Percentiles rank a stretch among this genome's conserved stretches.
Conservation (phyloP, 371 early-diverging fungal genomes). For the Mortierella sp. region DNA sequence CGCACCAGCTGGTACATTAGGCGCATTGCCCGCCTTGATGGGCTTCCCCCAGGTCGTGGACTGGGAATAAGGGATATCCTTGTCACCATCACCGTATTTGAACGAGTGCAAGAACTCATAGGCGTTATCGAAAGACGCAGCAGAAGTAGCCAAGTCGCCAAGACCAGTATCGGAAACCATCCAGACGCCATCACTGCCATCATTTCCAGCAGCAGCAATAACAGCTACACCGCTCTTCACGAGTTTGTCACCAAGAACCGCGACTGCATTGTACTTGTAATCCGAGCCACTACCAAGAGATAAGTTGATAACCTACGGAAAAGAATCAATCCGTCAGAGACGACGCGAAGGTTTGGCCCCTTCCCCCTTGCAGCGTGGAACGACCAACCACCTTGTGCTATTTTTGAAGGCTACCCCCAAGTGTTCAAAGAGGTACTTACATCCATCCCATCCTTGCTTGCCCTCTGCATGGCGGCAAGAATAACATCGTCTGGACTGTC, state of each 20-base stretch:
- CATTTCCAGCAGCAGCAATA: constrained; percentile 75
- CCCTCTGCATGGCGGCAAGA: constrained; percentile 67
- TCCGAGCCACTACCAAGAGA: constrained; percentile 69
- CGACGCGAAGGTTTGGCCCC: too few species aligned
- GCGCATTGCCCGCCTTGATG: too few species aligned
- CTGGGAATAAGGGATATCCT: constrained; percentile 11
- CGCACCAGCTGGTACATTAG: constrained; percentile 1
- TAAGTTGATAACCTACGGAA: constrained; percentile 63
- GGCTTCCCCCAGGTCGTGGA: constrained; percentile 9
- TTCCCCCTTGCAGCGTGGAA: too few species aligned
- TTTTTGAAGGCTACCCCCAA: constrained; percentile 16
- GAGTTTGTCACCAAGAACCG: constrained; percentile 56
- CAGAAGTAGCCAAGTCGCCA: constrained; percentile 67
- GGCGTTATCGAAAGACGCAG: constrained; percentile 77
- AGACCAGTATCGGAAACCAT: constrained; percentile 69
- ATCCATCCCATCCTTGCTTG: constrained; percentile 68
- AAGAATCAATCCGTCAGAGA: not conserved
- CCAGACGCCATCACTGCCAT: constrained; percentile 72
- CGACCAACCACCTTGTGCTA: not conserved
- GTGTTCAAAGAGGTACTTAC: constrained; percentile 25
- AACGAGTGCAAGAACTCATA: constrained; percentile 41
- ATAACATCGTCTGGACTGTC: constrained; percentile 64
- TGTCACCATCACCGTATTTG: not conserved
- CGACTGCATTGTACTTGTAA: constrained; percentile 57
- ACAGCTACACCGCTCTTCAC: constrained; percentile 56